Conservation (phyloP, 768 basidiomycete species). For the Suillus weaverae region DNA sequence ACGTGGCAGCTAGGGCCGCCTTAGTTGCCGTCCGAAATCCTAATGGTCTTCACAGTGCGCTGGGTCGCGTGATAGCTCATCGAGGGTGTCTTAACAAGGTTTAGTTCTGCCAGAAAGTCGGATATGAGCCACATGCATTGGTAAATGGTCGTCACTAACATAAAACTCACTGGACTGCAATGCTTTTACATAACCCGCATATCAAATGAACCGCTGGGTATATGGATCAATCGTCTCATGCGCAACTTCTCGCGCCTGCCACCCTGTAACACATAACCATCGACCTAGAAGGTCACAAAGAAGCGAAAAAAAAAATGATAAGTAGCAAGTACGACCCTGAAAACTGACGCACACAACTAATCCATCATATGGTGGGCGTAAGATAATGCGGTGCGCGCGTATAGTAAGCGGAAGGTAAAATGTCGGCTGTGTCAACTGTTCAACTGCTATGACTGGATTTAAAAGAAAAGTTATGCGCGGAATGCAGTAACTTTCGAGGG, state of each 20-base stretch:
- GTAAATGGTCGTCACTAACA: not conserved
- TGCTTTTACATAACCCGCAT: not conserved
- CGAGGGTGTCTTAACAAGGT: not conserved
- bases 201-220: not conserved
- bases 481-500: not conserved
- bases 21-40: not conserved
- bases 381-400: not conserved
- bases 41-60: not conserved
- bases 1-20: too few relatives aligned
- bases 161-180: not conserved
- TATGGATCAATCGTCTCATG: not conserved
- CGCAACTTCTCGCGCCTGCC: not conserved
- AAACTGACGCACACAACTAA: not conserved
- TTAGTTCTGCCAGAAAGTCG: not conserved
- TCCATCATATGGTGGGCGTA: not conserved
- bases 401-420: not conserved
- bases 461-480: not conserved
- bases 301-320: not conserved
- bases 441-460: not conserved
- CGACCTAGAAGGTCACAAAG: not conserved
- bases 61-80: not conserved
- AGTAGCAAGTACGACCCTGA: not conserved
- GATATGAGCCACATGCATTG: not conserved
- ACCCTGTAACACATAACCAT: not conserved
- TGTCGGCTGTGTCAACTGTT: not conserved